A percentile compares a stretch with the other conserved stretches of the same genome.
These are phyloP conservation scores for Penicillium sp. DNA, from an alignment of 2,329 filamentous ascomycete species.

Conservation along the genomic window DNA sequence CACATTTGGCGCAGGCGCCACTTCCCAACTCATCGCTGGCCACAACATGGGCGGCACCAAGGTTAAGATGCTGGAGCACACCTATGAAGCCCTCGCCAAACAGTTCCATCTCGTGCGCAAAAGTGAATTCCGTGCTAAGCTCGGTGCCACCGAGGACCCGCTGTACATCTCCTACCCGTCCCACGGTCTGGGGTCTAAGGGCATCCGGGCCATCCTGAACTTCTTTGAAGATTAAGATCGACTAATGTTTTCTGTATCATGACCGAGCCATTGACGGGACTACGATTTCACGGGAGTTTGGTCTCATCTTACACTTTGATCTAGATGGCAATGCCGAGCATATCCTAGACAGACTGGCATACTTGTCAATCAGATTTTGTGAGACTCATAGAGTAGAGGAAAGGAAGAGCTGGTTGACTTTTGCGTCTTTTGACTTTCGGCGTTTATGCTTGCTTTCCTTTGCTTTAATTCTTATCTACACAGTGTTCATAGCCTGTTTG, in stretches of 20 bases:
- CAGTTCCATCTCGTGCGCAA: slow-evolving; percentile 81
- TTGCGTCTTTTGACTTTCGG: not conserved
- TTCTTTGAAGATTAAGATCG: slow-evolving; percentile 69
- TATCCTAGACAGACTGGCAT: not conserved
- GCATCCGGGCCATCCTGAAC: slow-evolving; percentile 79
- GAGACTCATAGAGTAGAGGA: slow-evolving; percentile 10
- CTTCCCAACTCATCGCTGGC: slow-evolving; percentile 69
- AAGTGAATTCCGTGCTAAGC: slow-evolving; percentile 86
- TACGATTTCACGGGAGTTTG: slow-evolving; percentile 13
- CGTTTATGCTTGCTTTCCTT: not conserved
- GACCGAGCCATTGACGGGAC: not conserved
- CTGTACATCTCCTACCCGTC: slow-evolving; percentile 89
- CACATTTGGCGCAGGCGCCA: slow-evolving; percentile 85
- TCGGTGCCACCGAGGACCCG: slow-evolving; percentile 79
- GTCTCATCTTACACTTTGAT: not conserved
- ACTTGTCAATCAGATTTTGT: not conserved
- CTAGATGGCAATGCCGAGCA: not conserved
- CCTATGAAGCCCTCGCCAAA: slow-evolving; percentile 77
- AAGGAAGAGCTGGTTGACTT: not conserved
- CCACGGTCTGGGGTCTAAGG: slow-evolving; percentile 77
- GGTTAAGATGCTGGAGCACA: slow-evolving; percentile 76
- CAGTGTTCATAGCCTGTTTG: not conserved
- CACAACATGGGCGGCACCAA: slow-evolving; percentile 78
- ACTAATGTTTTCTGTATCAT: not conserved
- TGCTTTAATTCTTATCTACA: not conserved